phyloP scores from a whole-genome alignment of 331 rosid species.

The Cydonia oblonga region DNA sequence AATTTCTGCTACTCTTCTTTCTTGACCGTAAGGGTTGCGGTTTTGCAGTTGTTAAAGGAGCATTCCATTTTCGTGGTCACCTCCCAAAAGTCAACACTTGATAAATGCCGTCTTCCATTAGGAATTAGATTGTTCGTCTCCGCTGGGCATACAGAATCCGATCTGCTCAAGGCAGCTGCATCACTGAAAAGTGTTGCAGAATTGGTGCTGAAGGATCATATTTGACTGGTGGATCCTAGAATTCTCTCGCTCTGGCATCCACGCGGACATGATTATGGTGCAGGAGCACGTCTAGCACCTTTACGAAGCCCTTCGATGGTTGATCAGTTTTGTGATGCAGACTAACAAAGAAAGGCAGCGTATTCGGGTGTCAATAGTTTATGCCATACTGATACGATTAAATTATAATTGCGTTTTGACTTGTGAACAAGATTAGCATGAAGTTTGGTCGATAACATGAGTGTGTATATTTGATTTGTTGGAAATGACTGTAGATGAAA shows the following conservation, averaged over 20 bases:
- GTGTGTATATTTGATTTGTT: background rate
- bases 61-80: constrained; percentile 53
- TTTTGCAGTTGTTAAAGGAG: constrained; percentile 59
- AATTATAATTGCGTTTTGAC: background rate
- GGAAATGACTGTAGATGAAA: no score
- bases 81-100: constrained; percentile 67
- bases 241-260: background rate
- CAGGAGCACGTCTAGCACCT: background rate
- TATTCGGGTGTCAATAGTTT: background rate
- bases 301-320: background rate
- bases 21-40: background rate
- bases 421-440: background rate
- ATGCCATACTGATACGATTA: background rate
- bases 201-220: constrained; percentile 38
- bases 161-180: constrained; percentile 58
- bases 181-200: constrained; percentile 63
- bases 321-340: constrained; percentile 11
- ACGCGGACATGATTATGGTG: background rate
- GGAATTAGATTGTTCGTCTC: constrained; percentile 80
- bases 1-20: constrained; percentile 3
- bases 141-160: constrained; percentile 73
- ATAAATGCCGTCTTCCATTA: constrained; percentile 64
- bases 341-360: background rate
- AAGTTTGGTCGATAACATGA: background rate
- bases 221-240: constrained; percentile 14